Percentiles rank a stretch among this genome's conserved stretches.
These are phyloP conservation scores for Solidago caesia DNA, from an alignment of 129 eudicot species.

Conservation along the genomic window DNA sequence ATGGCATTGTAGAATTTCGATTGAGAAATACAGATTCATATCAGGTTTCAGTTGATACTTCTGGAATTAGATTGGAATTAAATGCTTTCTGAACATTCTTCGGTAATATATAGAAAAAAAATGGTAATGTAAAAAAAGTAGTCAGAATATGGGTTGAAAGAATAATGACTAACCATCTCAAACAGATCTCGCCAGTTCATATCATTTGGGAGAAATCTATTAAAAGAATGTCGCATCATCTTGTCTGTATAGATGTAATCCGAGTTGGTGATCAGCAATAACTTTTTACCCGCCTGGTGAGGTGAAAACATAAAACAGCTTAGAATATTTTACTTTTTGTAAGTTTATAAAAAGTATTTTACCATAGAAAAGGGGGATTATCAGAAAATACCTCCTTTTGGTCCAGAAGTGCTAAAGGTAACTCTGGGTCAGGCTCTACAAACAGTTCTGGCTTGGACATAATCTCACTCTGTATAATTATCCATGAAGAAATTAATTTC, in stretches of 20 bases:
- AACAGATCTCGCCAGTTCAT: conserved; percentile 94
- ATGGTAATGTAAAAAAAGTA: background rate
- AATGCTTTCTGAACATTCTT: background rate
- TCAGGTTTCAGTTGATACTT: conserved; percentile 6
- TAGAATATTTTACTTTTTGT: background rate
- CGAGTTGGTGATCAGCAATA: conserved; percentile 91
- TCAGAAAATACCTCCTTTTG: conserved; percentile 78
- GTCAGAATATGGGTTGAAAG: background rate
- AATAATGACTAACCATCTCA: conserved; percentile 70
- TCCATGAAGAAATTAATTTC: conserved; percentile 25
- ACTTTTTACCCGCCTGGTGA: conserved; percentile 88
- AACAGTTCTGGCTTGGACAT: conserved; percentile 97
- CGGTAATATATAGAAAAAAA: background rate
- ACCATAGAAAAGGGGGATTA: conserved; percentile 5
- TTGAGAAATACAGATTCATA: conserved; percentile 4
- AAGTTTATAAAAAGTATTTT: background rate
- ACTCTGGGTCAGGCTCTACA: conserved; percentile 98
- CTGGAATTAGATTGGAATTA: background rate
- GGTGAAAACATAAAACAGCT: conserved; percentile 15
- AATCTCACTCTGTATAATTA: conserved; percentile 71
- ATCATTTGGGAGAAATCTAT: conserved; percentile 88
- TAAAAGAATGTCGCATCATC: conserved; percentile 96
- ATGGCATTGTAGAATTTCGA: conserved; percentile 8
- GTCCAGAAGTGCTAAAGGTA: conserved; percentile 93
- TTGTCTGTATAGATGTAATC: conserved; percentile 92